These are phyloP conservation scores for Nitzschia sp. DNA, from an alignment of 108 stramenopile genomes.

Conservation along the genomic window DNA sequence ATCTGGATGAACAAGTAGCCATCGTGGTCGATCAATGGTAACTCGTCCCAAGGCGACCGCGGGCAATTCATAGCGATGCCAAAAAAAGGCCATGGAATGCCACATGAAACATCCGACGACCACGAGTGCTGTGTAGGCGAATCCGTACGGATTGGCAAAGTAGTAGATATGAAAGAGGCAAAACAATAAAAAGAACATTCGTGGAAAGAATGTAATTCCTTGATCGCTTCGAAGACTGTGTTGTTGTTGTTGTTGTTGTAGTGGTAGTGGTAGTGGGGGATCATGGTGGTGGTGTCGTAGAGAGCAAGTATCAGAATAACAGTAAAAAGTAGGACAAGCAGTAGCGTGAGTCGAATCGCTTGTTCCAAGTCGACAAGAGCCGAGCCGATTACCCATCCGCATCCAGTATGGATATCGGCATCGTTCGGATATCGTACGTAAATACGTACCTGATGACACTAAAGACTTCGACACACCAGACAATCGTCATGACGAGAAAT, in stretches of 20 bases:
- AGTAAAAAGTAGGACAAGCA: not conserved
- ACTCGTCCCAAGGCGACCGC: slow-evolving; percentile 71
- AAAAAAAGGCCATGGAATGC: slow-evolving; percentile 91
- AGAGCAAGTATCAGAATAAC: not conserved
- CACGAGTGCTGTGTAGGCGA: slow-evolving; percentile 80
- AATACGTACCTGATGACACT: slow-evolving; percentile 73
- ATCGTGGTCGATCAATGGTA: slow-evolving; percentile 60
- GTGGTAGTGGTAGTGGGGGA: no score
- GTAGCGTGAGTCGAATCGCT: slow-evolving; percentile 18
- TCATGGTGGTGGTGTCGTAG: no score
- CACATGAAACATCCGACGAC: slow-evolving; percentile 73
- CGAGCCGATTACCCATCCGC: no score
- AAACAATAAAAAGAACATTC: slow-evolving; percentile 87
- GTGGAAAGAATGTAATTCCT: slow-evolving; percentile 87
- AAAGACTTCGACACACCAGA: slow-evolving; percentile 93
- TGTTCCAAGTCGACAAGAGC: not conserved
- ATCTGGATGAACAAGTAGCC: no score
- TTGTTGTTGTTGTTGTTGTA: no score
- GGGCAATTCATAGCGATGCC: slow-evolving; percentile 90
- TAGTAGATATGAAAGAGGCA: slow-evolving; percentile 93
- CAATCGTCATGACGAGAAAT: slow-evolving; percentile 84
- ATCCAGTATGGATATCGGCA: not conserved
- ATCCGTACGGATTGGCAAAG: slow-evolving; percentile 91
- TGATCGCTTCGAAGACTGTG: slow-evolving; percentile 54
- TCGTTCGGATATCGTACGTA: not conserved